Evolutionary conservation across 345 rosid species (phyloP), one percentile per base, ranked within the genome.

Genomic region (Eutrema yunnanense): DNA sequence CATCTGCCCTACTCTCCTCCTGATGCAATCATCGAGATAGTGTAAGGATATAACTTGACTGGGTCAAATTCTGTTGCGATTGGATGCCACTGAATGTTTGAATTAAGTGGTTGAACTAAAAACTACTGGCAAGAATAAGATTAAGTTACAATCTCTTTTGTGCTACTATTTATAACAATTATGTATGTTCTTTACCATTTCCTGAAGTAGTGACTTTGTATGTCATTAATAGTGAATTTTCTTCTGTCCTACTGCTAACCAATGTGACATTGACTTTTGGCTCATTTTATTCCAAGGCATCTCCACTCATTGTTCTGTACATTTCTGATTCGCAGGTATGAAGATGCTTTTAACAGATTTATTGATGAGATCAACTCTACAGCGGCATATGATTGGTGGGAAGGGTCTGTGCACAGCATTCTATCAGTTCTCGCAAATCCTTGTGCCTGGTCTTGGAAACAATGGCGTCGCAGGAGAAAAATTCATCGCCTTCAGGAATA

Each of bases 301-400:
- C 29, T 48, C 41, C 14, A 41, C 72, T 76, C 40, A 71, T 53
- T 12, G 55, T 29, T 53, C 14, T 43, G 48, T 50, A 12, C 56
- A 36, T 62, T 42, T 78, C 70, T 80, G 58, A 68, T 75, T 9
- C 57, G 75, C 83, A 95, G 99, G 79, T 95, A 95, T 65, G 99
- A 95, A 84, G 99, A 92, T 84, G 96, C 96, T 75, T 95, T 88
- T 80, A 95, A 92, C 78, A 85, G 96, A 81, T 92, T 95, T 73
- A 92, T 95, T 81, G 96, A 92, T 73, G 97, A 90, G 80, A 88
- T 95, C 33, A 95, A 95, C 82, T 90, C 99, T 47, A 93, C 89
- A 73, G 96, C 99, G 69, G 97, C 97, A 48, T 95, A 90, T 85
- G 93, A 95, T 78, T 95, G 99, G 99, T 95, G 99, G 99, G 99